Evolutionary conservation across 805 yeast genomes (phyloP), one percentile per base, ranked within the genome.

Genomic region (Starmerella apis): DNA sequence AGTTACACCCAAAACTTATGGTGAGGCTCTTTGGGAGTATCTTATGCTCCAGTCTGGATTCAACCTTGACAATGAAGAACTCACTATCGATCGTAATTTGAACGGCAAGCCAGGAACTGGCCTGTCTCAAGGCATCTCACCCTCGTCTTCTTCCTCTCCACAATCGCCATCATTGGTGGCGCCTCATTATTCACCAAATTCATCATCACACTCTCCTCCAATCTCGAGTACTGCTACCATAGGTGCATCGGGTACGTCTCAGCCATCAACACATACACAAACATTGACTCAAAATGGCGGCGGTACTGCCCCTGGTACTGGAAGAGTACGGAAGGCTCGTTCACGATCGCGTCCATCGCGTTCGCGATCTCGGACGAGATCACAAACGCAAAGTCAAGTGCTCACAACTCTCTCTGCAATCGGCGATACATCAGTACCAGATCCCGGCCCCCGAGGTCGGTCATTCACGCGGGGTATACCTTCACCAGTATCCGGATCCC

Each of bases 1-100:
- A 2, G 73, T 85, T 51, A 86, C 95, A 1, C 94, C 94, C 22
- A 84, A 86, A 69, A 81, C 85, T 6, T 86, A 86, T 60, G 95
- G 95, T 46, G 94, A 86, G 61, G 79, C 80, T 55, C 83, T 94
- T 62, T 81, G 69, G 69, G 65, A 64, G 46, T 58, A 53, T 35
- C 45, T 60, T 16, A 56, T 60, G 57, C 46, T 57, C 20, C 52
- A 51, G 44, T 38, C 59, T 23, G 59, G 58, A n/a, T 60, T 58
- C 47, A 59, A 58, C 16, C 50, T 57, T n/a, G 60, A 54, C 28
- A 53, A 52, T 30, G 56, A 56, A 39, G 58, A 55, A 11, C 47
- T 56, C 19, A 35, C 54, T 5, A 53, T 52, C 14, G 45, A 46
- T 20, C 55, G 46, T 28, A 11, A 18, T 28, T 16, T 35, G 36